Base-by-base conservation (phyloP, 208 protist genomes). In the Trypanosomatidae sp. region DNA sequence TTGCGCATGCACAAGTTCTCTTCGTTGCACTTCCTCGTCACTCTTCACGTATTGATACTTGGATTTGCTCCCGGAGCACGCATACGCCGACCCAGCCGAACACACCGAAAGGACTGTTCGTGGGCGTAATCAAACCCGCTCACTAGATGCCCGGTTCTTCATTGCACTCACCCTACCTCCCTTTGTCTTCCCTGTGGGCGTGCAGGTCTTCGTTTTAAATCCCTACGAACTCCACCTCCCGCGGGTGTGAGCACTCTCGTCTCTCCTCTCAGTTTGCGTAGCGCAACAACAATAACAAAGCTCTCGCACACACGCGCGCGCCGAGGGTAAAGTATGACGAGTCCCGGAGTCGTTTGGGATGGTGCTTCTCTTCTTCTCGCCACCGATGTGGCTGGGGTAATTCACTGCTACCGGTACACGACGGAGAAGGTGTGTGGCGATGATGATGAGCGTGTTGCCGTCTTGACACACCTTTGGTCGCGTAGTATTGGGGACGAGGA, bases 361-460 rank as follows among this genome's bases (percentile, higher is more conserved):
- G 74, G 30, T 3, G 33, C 60, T 44, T 58, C 36, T 47, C 30
- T 62, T 66, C 25, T 58, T 36, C 64, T 80, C 10, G 76, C 58
- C 1, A 59, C 65, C 3, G 76, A 80, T 36, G 62, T 76, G 17
- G 64, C 64, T 7, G 76, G 76, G 13, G n/a, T 46, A 1, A 22
- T 80, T 10, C 76, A 76, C 41, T 80, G 76, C 65, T 80, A 80
- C 30, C 64, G 50, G 44, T 80, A 64, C 55, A 47, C 68, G 39
- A 72, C n/a, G 10, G 53, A 43, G 39, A 62, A 28, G 25, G 44
- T 19, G 68, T 64, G 43, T 19, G 39, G 17, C 22, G 28, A 72
- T 33, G 44, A 59, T 1, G 62, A 67, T 36, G 59, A 39, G 49
- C 22, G 43, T 17, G 8, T 19, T 17, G 2, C 33, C 2, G 5